Percentiles rank a stretch among this genome's conserved stretches.
Conservation (phyloP, 208 protist species). For the Leishmania aethiopica region DNA sequence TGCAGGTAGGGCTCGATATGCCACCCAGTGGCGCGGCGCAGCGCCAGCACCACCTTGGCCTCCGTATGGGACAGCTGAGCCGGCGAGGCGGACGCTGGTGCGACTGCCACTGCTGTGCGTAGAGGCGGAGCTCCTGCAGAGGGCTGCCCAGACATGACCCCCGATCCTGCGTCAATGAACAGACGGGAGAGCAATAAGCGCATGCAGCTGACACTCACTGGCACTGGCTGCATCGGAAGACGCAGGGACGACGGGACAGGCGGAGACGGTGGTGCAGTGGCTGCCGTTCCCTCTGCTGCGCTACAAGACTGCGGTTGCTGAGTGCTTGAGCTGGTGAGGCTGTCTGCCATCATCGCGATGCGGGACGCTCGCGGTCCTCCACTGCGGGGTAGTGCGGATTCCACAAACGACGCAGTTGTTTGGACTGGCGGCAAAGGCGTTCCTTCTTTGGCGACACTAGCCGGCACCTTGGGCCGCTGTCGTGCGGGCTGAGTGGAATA, state of each 20-base stretch:
- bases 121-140: background rate
- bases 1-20: conserved; percentile 51
- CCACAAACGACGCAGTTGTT: background rate
- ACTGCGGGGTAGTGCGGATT: background rate
- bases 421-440: background rate
- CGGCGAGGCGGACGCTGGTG: background rate
- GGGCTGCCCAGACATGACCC: background rate
- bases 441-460: background rate
- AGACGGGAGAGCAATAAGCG: conserved; percentile 19
- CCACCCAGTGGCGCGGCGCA: conserved; percentile 38
- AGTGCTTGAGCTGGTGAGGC: background rate
- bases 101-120: background rate
- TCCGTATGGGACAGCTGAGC: conserved; percentile 27
- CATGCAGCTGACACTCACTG: conserved; percentile 30
- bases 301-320: background rate
- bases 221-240: conserved; percentile 21
- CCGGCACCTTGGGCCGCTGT: background rate
- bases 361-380: background rate
- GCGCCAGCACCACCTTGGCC: conserved; percentile 23
- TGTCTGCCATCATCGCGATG: background rate
- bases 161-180: conserved; percentile 3
- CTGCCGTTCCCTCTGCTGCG: background rate
- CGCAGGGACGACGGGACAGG: conserved; percentile 1
- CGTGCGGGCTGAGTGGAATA: conserved; percentile 64
- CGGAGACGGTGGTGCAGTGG: conserved; percentile 5